These are phyloP conservation scores for Amanita pallidorosea DNA, from an alignment of 768 basidiomycete species.

Conservation along the genomic window DNA sequence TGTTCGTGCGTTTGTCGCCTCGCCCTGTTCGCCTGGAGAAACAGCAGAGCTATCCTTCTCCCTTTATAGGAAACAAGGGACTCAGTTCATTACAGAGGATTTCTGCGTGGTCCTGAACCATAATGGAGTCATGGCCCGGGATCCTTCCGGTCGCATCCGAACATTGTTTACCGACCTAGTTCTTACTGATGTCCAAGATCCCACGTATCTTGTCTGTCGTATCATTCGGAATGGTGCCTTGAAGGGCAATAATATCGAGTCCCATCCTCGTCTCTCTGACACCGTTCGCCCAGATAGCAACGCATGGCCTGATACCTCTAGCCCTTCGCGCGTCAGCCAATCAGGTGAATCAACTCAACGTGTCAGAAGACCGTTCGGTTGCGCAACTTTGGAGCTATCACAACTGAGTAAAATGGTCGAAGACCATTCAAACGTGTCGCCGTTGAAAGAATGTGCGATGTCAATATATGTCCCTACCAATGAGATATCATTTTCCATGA, in stretches of 20 bases:
- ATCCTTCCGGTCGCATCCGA: conserved; percentile 64
- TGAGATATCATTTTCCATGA: conserved; percentile 81
- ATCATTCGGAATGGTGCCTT: conserved; percentile 83
- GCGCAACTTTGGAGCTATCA: conserved; percentile 81
- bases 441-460: conserved; percentile 72
- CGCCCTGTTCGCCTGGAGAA: conserved; percentile 83
- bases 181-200: conserved; percentile 73
- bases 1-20: conserved; percentile 85
- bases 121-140: conserved; percentile 78
- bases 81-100: conserved; percentile 88
- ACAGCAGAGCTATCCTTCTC: conserved; percentile 92
- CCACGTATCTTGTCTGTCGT: conserved; percentile 82
- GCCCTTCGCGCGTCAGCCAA: conserved; percentile 13
- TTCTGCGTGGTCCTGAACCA: conserved; percentile 85
- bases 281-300: conserved; percentile 26
- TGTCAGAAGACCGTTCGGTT: conserved; percentile 89
- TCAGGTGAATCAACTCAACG: conserved; percentile 27
- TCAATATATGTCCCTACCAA: conserved; percentile 78
- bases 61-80: conserved; percentile 75
- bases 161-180: conserved; percentile 90
- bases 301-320: conserved; percentile 11
- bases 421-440: conserved; percentile 53
- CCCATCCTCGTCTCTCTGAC: conserved; percentile 40
- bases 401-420: conserved; percentile 59
- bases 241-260: conserved; percentile 55